Evolutionary conservation across 805 yeast genomes (phyloP).

Genomic region (Pichia californica): DNA sequence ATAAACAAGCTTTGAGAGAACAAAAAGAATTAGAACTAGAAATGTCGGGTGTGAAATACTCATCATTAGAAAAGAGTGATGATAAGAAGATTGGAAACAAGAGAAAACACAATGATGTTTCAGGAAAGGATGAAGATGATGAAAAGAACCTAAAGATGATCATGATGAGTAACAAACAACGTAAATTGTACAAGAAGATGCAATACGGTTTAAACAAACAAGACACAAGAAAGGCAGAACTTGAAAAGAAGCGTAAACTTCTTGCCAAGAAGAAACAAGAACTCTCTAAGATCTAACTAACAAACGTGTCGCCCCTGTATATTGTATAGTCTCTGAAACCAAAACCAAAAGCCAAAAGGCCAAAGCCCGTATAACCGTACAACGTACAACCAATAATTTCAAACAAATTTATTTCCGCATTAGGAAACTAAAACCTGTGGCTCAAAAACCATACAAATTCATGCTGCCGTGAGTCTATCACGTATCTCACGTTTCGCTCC

Average conservation of each 20-base stretch:
- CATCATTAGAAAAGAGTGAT: constrained; percentile 38
- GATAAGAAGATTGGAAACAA: constrained; percentile 25
- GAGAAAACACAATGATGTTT: constrained; percentile 34
- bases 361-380: too few relatives aligned
- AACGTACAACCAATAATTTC: too few relatives aligned
- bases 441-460: too few relatives aligned
- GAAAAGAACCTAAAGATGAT: constrained; percentile 90
- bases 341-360: too few relatives aligned
- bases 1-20: constrained; percentile 47
- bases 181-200: constrained; percentile 91
- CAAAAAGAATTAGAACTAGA: constrained; percentile 86
- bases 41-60: constrained; percentile 76
- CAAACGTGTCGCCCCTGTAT: too few relatives aligned
- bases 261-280: constrained; percentile 54
- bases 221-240: constrained; percentile 63
- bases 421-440: too few relatives aligned
- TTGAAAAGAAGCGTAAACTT: constrained; percentile 63
- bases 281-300: too few relatives aligned
- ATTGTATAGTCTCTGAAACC: too few relatives aligned
- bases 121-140: constrained; percentile 53
- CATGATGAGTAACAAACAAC: constrained; percentile 97
- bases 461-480: too few relatives aligned
- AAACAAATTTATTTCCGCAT: too few relatives aligned
- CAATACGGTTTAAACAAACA: constrained; percentile 83
- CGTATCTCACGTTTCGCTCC: too few relatives aligned